A percentile compares a stretch with the other conserved stretches of the same genome.
Conservation (phyloP, 306 rosid species). For the Begonia loranthoides region DNA sequence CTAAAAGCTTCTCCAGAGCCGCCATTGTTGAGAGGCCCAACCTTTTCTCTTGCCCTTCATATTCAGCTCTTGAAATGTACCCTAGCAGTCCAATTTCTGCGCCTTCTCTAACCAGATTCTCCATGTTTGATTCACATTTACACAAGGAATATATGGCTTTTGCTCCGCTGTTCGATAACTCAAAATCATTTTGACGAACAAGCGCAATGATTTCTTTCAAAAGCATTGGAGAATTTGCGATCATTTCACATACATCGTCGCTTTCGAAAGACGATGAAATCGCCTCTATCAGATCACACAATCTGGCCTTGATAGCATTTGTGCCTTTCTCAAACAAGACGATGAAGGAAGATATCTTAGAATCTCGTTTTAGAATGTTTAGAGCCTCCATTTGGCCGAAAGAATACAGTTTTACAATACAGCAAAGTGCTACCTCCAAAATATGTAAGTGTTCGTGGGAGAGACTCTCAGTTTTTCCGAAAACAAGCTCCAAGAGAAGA, state of each 20-base stretch:
- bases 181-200: conserved; percentile 18
- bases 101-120: conserved; percentile 40
- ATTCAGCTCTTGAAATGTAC: conserved; percentile 33
- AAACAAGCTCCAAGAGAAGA: conserved; percentile 41
- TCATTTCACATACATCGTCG: conserved; percentile 18
- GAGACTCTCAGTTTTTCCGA: conserved; percentile 12
- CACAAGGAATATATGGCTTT: conserved; percentile 43
- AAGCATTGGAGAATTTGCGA: conserved; percentile 31
- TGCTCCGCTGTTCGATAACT: conserved; percentile 41
- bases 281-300: conserved; percentile 42
- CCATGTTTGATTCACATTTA: conserved; percentile 23
- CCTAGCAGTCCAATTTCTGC: conserved; percentile 34
- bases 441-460: conserved; percentile 19
- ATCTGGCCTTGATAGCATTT: conserved; percentile 20
- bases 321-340: conserved; percentile 36
- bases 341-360: conserved; percentile 23
- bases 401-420: conserved; percentile 26
- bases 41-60: conserved; percentile 28
- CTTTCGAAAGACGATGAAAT: conserved; percentile 29
- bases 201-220: conserved; percentile 26
- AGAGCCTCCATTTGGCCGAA: conserved; percentile 28
- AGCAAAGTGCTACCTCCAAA: conserved; percentile 42
- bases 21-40: conserved; percentile 29
- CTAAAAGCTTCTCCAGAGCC: conserved; percentile 44
- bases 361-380: conserved; percentile 33